Base-by-base conservation (phyloP, 768 basidiomycete species). In the Mycena albidolilacea region DNA sequence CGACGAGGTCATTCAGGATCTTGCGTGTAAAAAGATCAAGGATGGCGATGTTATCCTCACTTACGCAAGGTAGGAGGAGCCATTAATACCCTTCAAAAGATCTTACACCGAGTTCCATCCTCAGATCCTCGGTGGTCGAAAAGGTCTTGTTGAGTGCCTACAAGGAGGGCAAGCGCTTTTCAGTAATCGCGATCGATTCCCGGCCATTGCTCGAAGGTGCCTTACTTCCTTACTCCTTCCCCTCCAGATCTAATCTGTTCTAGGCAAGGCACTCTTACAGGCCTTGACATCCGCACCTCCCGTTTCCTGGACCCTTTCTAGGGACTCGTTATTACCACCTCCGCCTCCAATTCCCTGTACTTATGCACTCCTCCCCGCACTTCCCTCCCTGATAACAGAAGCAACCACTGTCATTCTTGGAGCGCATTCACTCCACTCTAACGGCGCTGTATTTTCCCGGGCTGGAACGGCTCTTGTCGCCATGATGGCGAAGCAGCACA, bases 401-500 rank as follows among this genome's bases (percentile, higher is more conserved):
- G 92, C 94, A 7, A 92, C 93, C 11, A 93, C 92, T 8, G 93
- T 98, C 61, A 88, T 99, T 70, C 86, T 99, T 17, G 98, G 98
- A 35, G 96, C 97, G 2, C 96, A 98, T 77, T 96, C 98, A 8
- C 87, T 99, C 8, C 95, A 97, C 79, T 93, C 97, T 4, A 98
- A 99, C 74, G 98, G 98, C 9, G 91, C 96, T 3, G 94, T 99
- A 3, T 97, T 94, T 80, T 95, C 96, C 12, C 89, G 98, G 63
- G 96, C 97, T 0, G 98, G 98, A 37, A 99, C 97, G 5, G 97
- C 97, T 0, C 88, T 97, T 77, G 96, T 99, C 7, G 95, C 97
- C 1, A 97, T 99, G 97, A 92, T 98, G 88, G 95, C 96, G 1
- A 95, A 95, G 81, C 90, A 91, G 59, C 90, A 93, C 77, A 92